Percentiles rank a stretch among this genome's conserved stretches.
phyloP scores from a whole-genome alignment of 176 grass and related monocot genomes.

The Musa beccarii region DNA sequence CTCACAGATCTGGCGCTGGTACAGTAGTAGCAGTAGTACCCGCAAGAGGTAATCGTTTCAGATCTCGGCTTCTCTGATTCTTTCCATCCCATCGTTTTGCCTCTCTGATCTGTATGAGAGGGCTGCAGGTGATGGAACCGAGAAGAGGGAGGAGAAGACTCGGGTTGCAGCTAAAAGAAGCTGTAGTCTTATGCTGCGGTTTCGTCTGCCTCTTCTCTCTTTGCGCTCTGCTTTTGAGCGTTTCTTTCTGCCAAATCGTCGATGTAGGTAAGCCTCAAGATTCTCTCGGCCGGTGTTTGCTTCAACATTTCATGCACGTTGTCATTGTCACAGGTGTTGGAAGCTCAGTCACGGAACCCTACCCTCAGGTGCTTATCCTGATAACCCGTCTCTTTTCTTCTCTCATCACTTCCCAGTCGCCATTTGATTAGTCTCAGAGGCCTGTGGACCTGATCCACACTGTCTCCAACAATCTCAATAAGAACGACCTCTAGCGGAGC shows the following conservation, averaged over 20 bases:
- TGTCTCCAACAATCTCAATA: too few relatives aligned
- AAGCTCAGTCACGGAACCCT: neutral
- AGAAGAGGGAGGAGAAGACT: neutral
- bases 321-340: neutral
- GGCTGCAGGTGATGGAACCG: neutral
- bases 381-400: neutral
- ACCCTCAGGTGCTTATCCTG: neutral
- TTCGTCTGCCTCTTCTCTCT: neutral
- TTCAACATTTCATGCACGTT: neutral
- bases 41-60: neutral
- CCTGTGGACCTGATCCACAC: too few relatives aligned
- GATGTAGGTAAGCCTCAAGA: neutral
- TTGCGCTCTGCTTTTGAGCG: neutral
- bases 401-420: neutral
- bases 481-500: too few relatives aligned
- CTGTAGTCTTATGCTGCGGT: neutral
- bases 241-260: neutral
- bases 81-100: neutral
- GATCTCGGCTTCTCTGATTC: neutral
- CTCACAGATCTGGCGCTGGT: neutral
- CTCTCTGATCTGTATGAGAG: too few relatives aligned
- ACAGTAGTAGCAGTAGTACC: neutral
- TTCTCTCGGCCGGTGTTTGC: neutral
- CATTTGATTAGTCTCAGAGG: neutral
- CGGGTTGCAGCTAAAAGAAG: neutral